Evolutionary conservation across 345 rosid species (phyloP).

Genomic region (Clausena lansium): DNA sequence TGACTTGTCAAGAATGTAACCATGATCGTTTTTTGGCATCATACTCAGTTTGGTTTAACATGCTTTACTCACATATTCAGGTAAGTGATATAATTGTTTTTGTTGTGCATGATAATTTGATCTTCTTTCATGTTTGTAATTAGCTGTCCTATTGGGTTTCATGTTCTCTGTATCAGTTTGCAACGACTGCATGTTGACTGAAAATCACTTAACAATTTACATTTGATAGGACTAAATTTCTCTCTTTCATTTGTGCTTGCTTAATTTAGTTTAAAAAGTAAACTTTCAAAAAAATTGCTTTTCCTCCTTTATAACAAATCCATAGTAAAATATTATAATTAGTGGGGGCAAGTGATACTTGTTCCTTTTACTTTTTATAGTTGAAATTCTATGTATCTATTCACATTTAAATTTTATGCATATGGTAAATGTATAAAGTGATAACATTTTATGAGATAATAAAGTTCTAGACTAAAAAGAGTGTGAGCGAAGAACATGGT

Average conservation of each 20-base stretch:
- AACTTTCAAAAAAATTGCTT: not conserved
- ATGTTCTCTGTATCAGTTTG: too few relatives aligned
- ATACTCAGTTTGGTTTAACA: slow-evolving; percentile 63
- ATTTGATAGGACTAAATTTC: not conserved
- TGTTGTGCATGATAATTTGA: slow-evolving; percentile 10
- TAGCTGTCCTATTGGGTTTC: too few relatives aligned
- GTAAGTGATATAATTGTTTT: slow-evolving; percentile 26
- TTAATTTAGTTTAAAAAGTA: not conserved
- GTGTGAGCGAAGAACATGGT: not conserved
- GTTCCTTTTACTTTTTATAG: not conserved
- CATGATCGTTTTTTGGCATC: slow-evolving; percentile 58
- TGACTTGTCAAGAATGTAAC: slow-evolving; percentile 74
- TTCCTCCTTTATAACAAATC: not conserved
- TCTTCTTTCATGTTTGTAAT: not conserved
- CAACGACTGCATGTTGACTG: not conserved
- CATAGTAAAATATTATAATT: not conserved
- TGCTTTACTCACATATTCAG: slow-evolving; percentile 57
- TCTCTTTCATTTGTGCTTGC: too few relatives aligned
- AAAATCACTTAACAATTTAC: not conserved
- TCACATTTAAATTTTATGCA: not conserved
- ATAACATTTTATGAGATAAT: not conserved
- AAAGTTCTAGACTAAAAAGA: not conserved
- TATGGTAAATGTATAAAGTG: not conserved
- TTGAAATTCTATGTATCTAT: not conserved
- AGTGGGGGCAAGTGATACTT: not conserved